Percentiles rank a stretch among this genome's conserved stretches.
Evolutionary conservation across 116 monocot species (phyloP).

Genomic region (Phalaenopsis hybrid): DNA sequence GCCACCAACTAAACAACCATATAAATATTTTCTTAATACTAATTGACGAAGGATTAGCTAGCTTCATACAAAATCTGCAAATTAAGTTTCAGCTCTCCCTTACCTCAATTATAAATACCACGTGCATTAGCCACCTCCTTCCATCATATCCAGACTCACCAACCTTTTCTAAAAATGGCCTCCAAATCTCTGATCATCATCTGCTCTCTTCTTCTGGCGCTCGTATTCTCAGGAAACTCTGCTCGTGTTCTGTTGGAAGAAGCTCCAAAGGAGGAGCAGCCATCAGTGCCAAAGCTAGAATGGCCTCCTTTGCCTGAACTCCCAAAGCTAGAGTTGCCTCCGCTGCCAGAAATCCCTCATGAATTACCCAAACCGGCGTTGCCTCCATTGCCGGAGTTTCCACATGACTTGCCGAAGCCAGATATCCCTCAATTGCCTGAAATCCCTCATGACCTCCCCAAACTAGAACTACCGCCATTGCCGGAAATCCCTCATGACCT

Average conservation of each 20-base stretch:
- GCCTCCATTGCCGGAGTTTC: neutral
- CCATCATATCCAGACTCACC: neutral
- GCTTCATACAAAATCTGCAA: too few relatives aligned
- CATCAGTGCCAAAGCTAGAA: neutral
- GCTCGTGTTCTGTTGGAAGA: neutral
- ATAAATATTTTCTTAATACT: too few relatives aligned
- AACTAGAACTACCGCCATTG: too few relatives aligned
- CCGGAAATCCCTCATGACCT: too few relatives aligned
- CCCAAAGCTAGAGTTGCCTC: neutral
- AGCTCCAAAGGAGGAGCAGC: neutral
- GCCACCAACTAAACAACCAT: too few relatives aligned
- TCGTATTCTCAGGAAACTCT: neutral
- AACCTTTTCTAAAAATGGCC: neutral
- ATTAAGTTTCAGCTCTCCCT: neutral
- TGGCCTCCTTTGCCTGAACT: neutral
- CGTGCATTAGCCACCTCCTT: neutral
- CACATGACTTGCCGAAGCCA: neutral
- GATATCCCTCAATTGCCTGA: neutral
- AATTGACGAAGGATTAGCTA: too few relatives aligned
- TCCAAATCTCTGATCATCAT: too few relatives aligned
- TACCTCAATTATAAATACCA: neutral
- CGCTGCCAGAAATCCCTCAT: slow-evolving; percentile 1
- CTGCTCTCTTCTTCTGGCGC: neutral
- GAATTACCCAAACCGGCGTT: neutral
- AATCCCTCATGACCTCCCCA: too few relatives aligned